phyloP scores from a whole-genome alignment of 257 asterid genomes.

The Przewalskia tangutica region DNA sequence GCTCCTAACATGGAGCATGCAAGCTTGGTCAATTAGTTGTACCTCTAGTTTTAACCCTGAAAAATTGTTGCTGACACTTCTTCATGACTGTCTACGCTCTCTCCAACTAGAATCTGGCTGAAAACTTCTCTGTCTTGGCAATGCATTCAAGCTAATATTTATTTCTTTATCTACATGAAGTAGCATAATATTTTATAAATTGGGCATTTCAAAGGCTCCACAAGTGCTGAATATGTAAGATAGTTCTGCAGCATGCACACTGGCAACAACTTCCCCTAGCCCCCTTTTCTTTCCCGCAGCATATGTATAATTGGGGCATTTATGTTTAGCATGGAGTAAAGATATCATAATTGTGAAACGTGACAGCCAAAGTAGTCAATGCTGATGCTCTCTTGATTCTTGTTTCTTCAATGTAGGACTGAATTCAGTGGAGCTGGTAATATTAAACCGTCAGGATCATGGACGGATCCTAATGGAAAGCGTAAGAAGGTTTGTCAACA shows the following conservation, averaged over 20 bases:
- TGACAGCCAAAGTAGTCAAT: not conserved
- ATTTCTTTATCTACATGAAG: not conserved
- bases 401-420: constrained; percentile 33
- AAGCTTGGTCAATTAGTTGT: not conserved
- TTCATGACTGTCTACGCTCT: not conserved
- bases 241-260: not conserved
- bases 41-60: not conserved
- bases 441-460: constrained; percentile 27
- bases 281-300: not conserved
- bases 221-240: not conserved
- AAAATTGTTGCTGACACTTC: not conserved
- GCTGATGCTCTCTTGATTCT: constrained; percentile 23
- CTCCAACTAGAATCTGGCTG: not conserved
- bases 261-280: not conserved
- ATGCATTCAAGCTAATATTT: not conserved
- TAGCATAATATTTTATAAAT: not conserved
- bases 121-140: not conserved
- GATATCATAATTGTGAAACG: not conserved
- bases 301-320: not conserved
- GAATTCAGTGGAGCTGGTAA: constrained; percentile 27
- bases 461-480: constrained; percentile 46
- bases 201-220: not conserved
- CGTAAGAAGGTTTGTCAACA: constrained; percentile 41
- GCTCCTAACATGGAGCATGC: not conserved
- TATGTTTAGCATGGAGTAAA: not conserved